Conservation (phyloP, 208 protist species). For the Strigomonas culicis region DNA sequence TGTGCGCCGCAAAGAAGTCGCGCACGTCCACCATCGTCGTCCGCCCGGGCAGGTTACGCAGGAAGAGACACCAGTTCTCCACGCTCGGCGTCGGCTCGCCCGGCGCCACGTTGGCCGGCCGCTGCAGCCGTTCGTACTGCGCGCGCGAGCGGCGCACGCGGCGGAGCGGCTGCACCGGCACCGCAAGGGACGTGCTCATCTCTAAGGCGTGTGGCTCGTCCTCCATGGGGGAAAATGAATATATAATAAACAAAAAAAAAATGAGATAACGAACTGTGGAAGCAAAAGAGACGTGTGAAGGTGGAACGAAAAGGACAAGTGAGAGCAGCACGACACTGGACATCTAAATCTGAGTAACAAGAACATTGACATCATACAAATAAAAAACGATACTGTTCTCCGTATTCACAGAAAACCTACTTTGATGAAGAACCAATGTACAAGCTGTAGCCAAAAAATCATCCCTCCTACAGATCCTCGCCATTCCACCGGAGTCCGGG, state of each 20-base stretch:
- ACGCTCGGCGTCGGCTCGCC: conserved; percentile 75
- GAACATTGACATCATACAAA: background rate
- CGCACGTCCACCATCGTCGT: conserved; percentile 62
- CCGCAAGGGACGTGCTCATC: background rate
- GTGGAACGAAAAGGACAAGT: background rate
- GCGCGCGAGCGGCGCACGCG: conserved; percentile 62
- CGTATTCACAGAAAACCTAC: no score
- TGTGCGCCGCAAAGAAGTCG: conserved; percentile 56
- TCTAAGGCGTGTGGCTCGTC: background rate
- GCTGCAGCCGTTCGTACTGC: conserved; percentile 75
- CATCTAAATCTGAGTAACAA: background rate
- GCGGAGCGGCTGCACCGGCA: conserved; percentile 32
- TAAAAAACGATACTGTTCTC: no score
- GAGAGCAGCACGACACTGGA: no score
- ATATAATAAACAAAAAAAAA: background rate
- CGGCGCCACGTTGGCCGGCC: conserved; percentile 45
- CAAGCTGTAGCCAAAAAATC: no score
- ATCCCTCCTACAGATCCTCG: conserved; percentile 51
- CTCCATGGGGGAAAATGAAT: no score
- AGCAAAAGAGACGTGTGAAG: background rate
- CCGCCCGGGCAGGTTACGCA: conserved; percentile 56
- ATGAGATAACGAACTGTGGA: background rate
- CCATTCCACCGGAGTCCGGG: conserved; percentile 84
- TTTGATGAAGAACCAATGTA: no score
- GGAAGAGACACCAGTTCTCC: conserved; percentile 79